Evolutionary conservation across 306 rosid genomes (phyloP).

Genomic region (Ochetophila trinervis): DNA sequence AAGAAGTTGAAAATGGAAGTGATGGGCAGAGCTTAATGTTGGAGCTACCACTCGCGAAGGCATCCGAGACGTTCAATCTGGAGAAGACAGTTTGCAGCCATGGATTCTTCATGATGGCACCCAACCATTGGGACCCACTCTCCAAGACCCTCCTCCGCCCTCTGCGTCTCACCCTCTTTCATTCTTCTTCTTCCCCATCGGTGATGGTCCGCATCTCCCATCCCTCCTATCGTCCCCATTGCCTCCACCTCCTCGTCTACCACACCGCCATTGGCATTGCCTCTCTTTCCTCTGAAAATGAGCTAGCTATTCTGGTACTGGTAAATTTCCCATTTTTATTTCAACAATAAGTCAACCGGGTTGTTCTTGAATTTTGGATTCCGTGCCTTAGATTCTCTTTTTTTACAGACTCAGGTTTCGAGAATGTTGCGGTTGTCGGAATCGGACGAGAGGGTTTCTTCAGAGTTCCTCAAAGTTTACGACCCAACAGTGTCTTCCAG

Average conservation of each 20-base stretch:
- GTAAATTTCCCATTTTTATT: background rate
- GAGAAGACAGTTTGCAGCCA: constrained; percentile 48
- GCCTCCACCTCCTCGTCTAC: constrained; percentile 26
- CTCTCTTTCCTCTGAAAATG: constrained; percentile 24
- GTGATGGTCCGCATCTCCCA: constrained; percentile 32
- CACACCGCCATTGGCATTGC: background rate
- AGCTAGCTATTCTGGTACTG: constrained; percentile 27
- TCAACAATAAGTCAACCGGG: background rate
- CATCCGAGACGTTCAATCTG: constrained; percentile 25
- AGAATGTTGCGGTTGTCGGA: constrained; percentile 52
- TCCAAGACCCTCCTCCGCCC: constrained; percentile 47
- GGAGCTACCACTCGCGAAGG: constrained; percentile 29
- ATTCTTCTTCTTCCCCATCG: background rate
- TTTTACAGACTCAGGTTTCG: constrained; percentile 32
- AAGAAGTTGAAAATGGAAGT: background rate
- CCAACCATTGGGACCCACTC: constrained; percentile 46
- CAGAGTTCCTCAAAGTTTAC: constrained; percentile 4
- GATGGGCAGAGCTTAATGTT: background rate
- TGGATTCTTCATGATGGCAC: constrained; percentile 60
- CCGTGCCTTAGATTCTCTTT: background rate
- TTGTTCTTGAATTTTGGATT: background rate
- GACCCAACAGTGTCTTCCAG: constrained; percentile 20
- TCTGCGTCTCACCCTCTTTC: constrained; percentile 24
- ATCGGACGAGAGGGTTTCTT: constrained; percentile 20
- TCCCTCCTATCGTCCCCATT: constrained; percentile 1